Percentiles rank a stretch among this genome's conserved stretches.
phyloP scores from a whole-genome alignment of 768 basidiomycete genomes.

The Auricularia sp. region DNA sequence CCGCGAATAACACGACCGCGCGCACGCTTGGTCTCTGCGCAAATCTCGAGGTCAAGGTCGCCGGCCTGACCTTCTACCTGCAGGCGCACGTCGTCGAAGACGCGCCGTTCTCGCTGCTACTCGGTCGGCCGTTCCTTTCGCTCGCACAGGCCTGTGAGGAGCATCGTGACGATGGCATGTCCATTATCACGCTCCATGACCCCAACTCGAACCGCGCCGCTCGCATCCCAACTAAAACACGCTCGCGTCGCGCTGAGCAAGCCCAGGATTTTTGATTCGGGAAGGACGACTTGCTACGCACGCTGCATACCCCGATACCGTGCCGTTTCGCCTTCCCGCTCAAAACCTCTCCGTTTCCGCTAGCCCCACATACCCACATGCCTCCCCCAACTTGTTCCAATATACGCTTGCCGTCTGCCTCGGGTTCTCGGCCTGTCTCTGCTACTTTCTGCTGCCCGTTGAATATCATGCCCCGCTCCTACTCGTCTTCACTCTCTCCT shows the following conservation, averaged over 20 bases:
- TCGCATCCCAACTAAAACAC: neutral
- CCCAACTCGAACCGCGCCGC: neutral
- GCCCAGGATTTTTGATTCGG: neutral
- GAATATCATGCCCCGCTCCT: too few relatives aligned
- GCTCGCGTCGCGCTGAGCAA: neutral
- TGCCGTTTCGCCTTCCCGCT: neutral
- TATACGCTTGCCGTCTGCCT: neutral
- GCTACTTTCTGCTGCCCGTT: too few relatives aligned
- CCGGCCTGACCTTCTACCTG: neutral
- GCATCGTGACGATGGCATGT: neutral
- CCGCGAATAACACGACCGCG: neutral
- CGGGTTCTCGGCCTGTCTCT: too few relatives aligned
- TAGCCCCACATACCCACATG: neutral
- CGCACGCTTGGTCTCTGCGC: neutral
- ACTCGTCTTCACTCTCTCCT: too few relatives aligned
- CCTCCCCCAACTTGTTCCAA: neutral
- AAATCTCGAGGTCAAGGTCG: conserved; percentile 6
- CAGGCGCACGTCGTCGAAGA: conserved; percentile 11
- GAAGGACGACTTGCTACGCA: neutral
- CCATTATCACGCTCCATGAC: neutral
- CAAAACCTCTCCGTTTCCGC: neutral
- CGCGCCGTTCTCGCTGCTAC: conserved; percentile 8
- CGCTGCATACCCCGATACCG: neutral
- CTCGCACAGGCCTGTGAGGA: neutral
- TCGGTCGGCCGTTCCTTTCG: conserved; percentile 9